Base-by-base conservation (phyloP, 2,329 filamentous ascomycete species). In the Beauveria bassiana region DNA sequence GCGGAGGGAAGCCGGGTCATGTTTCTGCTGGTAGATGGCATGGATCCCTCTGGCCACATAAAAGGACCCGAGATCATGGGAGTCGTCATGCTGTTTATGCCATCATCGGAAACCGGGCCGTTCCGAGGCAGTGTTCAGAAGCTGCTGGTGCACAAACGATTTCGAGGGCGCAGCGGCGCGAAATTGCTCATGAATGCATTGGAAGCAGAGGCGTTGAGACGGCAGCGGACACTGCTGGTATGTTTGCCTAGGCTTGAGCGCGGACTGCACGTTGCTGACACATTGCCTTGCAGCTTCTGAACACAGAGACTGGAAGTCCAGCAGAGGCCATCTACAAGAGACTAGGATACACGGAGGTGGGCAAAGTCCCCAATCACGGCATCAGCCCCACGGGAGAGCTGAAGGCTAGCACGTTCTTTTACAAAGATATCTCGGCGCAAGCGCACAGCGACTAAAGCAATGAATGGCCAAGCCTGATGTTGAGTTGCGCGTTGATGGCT, bases 121-220 rank as follows among this genome's bases (percentile, higher is more conserved):
- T 84, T 84, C 65, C 75, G 84, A 34, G 83, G 75, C 3, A 66
- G 71, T 10, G 80, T 88, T 2, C 80, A 87, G 70, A 83, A 84
- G 69, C 73, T 88, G 42, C 73, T 88, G 45, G 76, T 87, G 10
- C 79, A 78, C 63, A 80, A 80, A 14, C 73, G 73, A 51, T 79
- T 78, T 66, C 75, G 85, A 8, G 69, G 76, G 1, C 74, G 73
- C 52, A 84, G 85, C 4, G 78, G 81, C 52, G 83, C 82, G 3
- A 78, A 72, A 64, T 69, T 71, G 22, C 67, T 88, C 65, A 79
- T 87, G 72, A 67, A 62, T 24, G 76, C 76, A n/a, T 65, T 87
- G n/a, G 84, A 88, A 70, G 70, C 69, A 4, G 79, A 85, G 68
- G 84, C 85, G 1, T 65, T 70, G 14, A 72, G 70, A 38, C 72